phyloP scores from a whole-genome alignment of 2,329 filamentous ascomycete species.

The Colletotrichum acutatum region DNA sequence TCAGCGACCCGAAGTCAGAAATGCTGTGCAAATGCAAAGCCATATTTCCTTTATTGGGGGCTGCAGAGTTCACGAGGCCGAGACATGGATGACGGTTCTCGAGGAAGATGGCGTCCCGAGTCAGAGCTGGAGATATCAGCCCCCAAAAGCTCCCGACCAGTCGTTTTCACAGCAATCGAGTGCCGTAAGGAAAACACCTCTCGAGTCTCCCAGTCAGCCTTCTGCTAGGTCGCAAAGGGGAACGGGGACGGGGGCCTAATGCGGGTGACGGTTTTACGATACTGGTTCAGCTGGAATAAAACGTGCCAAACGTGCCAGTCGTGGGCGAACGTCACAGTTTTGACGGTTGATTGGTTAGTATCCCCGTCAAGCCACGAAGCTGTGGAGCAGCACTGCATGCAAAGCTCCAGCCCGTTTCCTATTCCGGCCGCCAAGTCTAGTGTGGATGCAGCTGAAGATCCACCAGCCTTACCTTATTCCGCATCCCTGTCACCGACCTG shows the following conservation, averaged over 20 bases:
- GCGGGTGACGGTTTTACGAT: conserved; percentile 25
- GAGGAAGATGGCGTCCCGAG: conserved; percentile 19
- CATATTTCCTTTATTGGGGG: background rate
- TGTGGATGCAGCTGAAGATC: conserved; percentile 30
- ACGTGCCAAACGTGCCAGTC: conserved; percentile 23
- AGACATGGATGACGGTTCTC: background rate
- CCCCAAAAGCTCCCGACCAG: conserved; percentile 15
- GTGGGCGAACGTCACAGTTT: background rate
- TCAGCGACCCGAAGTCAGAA: background rate
- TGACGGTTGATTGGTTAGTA: conserved; percentile 22
- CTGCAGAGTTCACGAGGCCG: conserved; percentile 9
- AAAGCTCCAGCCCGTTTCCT: conserved; percentile 32
- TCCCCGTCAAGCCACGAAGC: conserved; percentile 13
- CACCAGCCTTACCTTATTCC: conserved; percentile 34
- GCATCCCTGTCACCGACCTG: conserved; percentile 22
- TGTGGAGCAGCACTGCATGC: conserved; percentile 28
- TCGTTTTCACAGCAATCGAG: conserved; percentile 27
- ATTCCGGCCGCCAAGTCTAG: conserved; percentile 29
- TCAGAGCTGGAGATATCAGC: conserved; percentile 31
- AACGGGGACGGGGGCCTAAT: conserved; percentile 22
- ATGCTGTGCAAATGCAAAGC: background rate
- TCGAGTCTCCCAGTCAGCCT: conserved; percentile 28
- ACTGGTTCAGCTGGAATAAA: conserved; percentile 29
- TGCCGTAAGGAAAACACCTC: background rate
- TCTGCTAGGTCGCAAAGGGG: conserved; percentile 29